Base-by-base conservation (phyloP, 1,139 yeast genomes). In the Hemisphaericaspora lyxosophila region DNA sequence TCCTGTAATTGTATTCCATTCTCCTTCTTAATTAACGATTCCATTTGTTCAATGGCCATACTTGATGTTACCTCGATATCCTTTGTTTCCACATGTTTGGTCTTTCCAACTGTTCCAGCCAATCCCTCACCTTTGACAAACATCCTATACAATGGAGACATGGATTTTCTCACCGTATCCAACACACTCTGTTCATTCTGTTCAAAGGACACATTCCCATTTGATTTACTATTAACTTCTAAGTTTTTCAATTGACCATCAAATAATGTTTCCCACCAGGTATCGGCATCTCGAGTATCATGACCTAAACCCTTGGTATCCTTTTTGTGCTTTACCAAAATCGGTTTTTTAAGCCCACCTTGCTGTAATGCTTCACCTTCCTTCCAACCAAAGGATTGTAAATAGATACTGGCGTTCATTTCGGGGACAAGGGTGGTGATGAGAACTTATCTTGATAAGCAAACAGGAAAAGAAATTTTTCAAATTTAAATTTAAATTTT, bases 201-300 rank as follows among this genome's bases (percentile, higher is more conserved):
- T 27, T 67, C 68, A 36, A 71, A 63, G 2, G 56, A 48, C 0
- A 68, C 60, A 7, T 16, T 33, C 0, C 56, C 59, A 7, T 48
- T 50, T 5, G 41, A 38, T 16, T 58, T 63, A 2, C 59, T 43
- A 22, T 55, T 67, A 6, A 89, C 92, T 41, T 86, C 90, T 34
- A 92, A 59, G 15, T 79, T 76, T 55, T 87, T 87, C 46, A 92
- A 73, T 51, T 89, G 96, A 1, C 96, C 96, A 60, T 92, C 97
- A 63, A 92, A 92, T 34, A 90, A 69, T 49, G 85, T 74, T 50
- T 92, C 97, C 98, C 98, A 92, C 98, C 98, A 92, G 37, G 87
- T 84, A 53, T 89, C 97, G 15, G 83, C 82, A 41, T 81, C 85
- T 36, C 73, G 73, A 9, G 75, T 63, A 44, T 77, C 83, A 53